Base-by-base conservation (phyloP, 2,329 filamentous ascomycete genomes). In the Onygena corvina region DNA sequence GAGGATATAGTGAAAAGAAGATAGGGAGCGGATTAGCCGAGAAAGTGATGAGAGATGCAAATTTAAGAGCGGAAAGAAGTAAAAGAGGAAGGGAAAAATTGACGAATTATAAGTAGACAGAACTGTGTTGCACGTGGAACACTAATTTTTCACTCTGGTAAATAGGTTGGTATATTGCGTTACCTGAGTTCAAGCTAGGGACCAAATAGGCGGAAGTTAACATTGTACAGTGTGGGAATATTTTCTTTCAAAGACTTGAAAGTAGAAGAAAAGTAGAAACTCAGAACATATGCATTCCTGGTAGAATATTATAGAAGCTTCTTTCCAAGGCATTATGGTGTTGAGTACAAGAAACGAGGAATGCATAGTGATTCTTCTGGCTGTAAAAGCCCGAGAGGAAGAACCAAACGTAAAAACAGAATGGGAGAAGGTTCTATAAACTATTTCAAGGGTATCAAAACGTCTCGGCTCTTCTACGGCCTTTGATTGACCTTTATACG, bases 401-500 rank as follows among this genome's bases (percentile, higher is more conserved):
- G n/a, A n/a, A n/a, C n/a, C n/a, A n/a, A n/a, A n/a, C n/a, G n/a
- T n/a, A n/a, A n/a, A n/a, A 23, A 12, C 16, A 23, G 18, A 21
- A 9, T 9, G 12, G 11, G 4, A 12, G 25, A n/a, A 12, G 7
- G 11, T 12, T 14, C 7, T 42, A 42, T 42, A 12, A 31, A 31
- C n/a, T 7, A 31, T 9, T 46, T 33, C 30, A 33, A 31, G 8
- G 14, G 25, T 20, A 31, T 33, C 14, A 33, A 31, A 30, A 46
- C 18, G 4, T 21, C 4, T 33, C 12, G 14, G 27, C n/a, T 14
- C 1, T 16, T 18, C 25, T n/a, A 48, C 21, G 31, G 45, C 23
- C 30, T 45, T 27, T 12, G 49, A 46, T 54, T 59, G 31, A 47
- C 59, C 47, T 63, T 66, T 29, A 72, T 67, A 48, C 64, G 60